Evolutionary conservation across 768 basidiomycete genomes (phyloP).

Genomic region (Leucosporidium yakuticum): DNA sequence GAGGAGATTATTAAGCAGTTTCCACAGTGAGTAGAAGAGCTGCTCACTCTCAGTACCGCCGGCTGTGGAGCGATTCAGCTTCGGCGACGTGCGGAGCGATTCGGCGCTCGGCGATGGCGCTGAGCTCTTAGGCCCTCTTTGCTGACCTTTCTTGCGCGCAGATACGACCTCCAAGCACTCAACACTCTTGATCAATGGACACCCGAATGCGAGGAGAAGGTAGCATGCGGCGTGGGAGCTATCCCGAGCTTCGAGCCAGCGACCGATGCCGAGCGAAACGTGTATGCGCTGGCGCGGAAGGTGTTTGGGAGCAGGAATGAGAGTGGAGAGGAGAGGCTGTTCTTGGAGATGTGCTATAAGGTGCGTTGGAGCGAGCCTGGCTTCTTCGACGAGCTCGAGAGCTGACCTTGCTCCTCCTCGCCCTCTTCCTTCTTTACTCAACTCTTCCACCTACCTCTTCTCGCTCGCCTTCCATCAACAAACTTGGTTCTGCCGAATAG

Average conservation of each 20-base stretch:
- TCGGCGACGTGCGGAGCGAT: neutral
- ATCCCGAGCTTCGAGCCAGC: slow-evolving; percentile 26
- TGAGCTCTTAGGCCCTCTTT: neutral
- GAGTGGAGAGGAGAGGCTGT: neutral
- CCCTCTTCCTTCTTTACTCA: neutral
- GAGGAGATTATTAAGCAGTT: neutral
- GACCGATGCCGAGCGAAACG: slow-evolving; percentile 27
- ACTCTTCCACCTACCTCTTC: neutral
- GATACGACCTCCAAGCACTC: slow-evolving; percentile 21
- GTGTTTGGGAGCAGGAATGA: slow-evolving; percentile 9
- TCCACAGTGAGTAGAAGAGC: neutral
- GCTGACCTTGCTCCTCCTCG: neutral
- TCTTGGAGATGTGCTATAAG: slow-evolving; percentile 32
- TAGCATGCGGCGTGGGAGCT: slow-evolving; percentile 19
- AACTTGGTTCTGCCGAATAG: no score
- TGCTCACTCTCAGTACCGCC: no score
- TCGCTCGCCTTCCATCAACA: neutral
- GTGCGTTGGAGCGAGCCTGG: neutral
- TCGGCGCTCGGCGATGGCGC: neutral
- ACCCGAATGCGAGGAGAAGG: neutral
- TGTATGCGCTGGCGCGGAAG: slow-evolving; percentile 17
- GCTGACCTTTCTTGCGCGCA: neutral
- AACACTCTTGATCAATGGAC: slow-evolving; percentile 15
- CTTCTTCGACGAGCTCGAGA: neutral
- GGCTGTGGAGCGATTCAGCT: no score